These are phyloP conservation scores for Paecilomyces niveus DNA, from an alignment of 2,329 filamentous ascomycete species.

Conservation along the genomic window DNA sequence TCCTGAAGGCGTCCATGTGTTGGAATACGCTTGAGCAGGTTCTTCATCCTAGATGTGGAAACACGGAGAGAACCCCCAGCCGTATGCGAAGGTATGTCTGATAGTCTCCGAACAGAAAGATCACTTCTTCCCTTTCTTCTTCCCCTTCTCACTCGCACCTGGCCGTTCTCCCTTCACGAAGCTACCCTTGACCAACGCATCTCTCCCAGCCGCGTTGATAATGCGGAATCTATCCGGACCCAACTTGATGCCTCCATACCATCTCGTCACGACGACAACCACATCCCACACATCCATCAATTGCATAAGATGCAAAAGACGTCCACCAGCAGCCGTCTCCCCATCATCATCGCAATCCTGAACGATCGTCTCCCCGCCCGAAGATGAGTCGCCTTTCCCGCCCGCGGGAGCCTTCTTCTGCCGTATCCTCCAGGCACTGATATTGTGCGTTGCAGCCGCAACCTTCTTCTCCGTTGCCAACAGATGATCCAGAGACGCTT, in stretches of 20 bases:
- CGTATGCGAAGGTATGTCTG: background rate
- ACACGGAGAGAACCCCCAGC: background rate
- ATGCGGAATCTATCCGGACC: constrained; percentile 84
- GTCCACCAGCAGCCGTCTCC: constrained; percentile 81
- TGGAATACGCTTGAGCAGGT: background rate
- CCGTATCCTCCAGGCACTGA: constrained; percentile 84
- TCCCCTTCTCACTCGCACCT: constrained; percentile 43
- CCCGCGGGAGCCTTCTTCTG: constrained; percentile 15
- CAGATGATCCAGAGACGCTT: constrained; percentile 64
- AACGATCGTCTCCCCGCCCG: constrained; percentile 48
- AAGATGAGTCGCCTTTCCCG: constrained; percentile 27
- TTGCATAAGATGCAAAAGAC: constrained; percentile 85
- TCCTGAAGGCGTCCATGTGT: too few relatives aligned
- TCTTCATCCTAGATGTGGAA: background rate
- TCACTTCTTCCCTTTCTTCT: constrained; percentile 45
- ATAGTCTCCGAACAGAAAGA: constrained; percentile 3
- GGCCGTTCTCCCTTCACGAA: constrained; percentile 51
- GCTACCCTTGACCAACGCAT: constrained; percentile 72
- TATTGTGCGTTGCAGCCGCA: constrained; percentile 87
- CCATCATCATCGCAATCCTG: constrained; percentile 97
- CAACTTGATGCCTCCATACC: constrained; percentile 88
- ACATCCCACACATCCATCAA: constrained; percentile 90
- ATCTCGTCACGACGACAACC: constrained; percentile 86
- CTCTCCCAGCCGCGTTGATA: constrained; percentile 79
- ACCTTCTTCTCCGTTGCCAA: constrained; percentile 76